These are phyloP conservation scores for Saccharomyces jurei DNA, from an alignment of 805 yeast species.

Conservation along the genomic window DNA sequence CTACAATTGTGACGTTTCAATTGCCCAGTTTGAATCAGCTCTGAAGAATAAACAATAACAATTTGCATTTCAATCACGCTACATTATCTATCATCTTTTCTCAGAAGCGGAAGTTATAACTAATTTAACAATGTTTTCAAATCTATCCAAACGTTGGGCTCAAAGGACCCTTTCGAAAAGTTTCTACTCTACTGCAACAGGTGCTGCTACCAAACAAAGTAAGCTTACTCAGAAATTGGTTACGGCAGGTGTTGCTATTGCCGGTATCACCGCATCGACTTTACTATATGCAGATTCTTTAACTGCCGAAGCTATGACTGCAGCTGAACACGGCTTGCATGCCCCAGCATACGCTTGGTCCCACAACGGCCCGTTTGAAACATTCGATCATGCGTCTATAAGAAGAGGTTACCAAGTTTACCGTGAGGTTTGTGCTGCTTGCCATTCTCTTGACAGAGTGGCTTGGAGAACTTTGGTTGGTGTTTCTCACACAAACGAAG, in stretches of 20 bases:
- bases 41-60: neutral
- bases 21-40: neutral
- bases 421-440: conserved; percentile 97
- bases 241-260: conserved; percentile 52
- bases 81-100: neutral
- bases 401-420: conserved; percentile 99
- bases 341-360: conserved; percentile 92
- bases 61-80: neutral
- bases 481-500: conserved; percentile 85
- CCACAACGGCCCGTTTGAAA: conserved; percentile 82
- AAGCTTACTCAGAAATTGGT: conserved; percentile 39
- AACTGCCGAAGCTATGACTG: conserved; percentile 93
- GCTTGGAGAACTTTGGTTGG: conserved; percentile 98
- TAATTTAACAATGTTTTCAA: neutral
- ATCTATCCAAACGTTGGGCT: neutral
- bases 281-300: conserved; percentile 74
- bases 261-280: conserved; percentile 76
- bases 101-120: neutral
- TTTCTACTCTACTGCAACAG: neutral
- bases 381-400: conserved; percentile 90
- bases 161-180: neutral
- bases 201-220: neutral
- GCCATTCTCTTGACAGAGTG: conserved; percentile 93
- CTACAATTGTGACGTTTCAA: neutral
- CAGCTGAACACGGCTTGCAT: conserved; percentile 98